Evolutionary conservation across 345 rosid species (phyloP).

Genomic region (Salix brachista): DNA sequence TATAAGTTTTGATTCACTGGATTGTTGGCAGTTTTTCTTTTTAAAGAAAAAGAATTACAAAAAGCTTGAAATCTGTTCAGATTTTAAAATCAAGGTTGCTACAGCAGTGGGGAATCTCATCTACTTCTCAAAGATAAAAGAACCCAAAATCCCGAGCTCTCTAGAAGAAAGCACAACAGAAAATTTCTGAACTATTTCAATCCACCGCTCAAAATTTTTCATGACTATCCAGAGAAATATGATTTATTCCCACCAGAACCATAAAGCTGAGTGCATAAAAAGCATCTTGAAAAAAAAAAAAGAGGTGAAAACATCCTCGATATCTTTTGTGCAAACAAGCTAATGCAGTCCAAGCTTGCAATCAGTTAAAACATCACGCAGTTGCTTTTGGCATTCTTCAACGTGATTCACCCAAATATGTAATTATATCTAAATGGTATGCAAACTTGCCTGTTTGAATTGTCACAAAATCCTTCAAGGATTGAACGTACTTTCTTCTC

Average conservation of each 20-base stretch:
- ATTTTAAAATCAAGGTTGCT: neutral
- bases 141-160: neutral
- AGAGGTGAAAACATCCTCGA: neutral
- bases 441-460: conserved; percentile 65
- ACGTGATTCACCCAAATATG: neutral
- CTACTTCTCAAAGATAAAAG: neutral
- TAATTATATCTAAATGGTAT: neutral
- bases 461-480: conserved; percentile 74
- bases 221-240: neutral
- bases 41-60: neutral
- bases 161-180: neutral
- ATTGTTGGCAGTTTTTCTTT: neutral
- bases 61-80: neutral
- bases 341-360: neutral
- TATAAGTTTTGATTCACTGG: neutral
- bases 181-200: neutral
- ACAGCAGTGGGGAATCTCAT: neutral
- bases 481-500: conserved; percentile 95
- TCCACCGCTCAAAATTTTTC: neutral
- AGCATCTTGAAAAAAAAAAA: neutral
- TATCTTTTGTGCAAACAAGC: neutral
- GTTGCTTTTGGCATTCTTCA: neutral
- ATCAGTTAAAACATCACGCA: neutral
- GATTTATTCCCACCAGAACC: neutral
- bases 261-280: neutral